phyloP scores from a whole-genome alignment of 768 basidiomycete genomes.

The Agaricus blazei region DNA sequence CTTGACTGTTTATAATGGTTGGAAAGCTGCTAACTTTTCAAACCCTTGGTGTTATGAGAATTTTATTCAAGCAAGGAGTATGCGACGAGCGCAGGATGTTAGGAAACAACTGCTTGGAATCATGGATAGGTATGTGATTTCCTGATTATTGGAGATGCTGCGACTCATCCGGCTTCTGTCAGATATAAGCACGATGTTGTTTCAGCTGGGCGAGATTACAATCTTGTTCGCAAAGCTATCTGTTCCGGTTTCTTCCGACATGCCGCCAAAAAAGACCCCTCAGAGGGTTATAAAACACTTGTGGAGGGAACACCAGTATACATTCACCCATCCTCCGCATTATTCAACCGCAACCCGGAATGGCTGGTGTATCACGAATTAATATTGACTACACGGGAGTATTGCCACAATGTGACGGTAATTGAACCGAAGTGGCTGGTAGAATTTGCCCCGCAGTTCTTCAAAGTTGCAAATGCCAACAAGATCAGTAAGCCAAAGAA shows the following conservation, averaged over 20 bases:
- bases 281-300: conserved; percentile 97
- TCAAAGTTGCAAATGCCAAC: conserved; percentile 96
- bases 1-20: conserved; percentile 95
- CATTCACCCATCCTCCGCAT: conserved; percentile 93
- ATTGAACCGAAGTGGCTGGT: conserved; percentile 98
- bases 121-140: conserved; percentile 81
- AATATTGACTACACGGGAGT: conserved; percentile 94
- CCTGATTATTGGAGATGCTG: neutral
- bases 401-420: conserved; percentile 89
- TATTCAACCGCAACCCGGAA: conserved; percentile 96
- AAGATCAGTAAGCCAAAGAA: conserved; percentile 96
- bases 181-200: conserved; percentile 97
- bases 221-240: conserved; percentile 89
- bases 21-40: conserved; percentile 94
- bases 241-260: conserved; percentile 98
- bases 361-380: conserved; percentile 96
- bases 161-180: conserved; percentile 5
- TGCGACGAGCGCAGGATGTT: conserved; percentile 96
- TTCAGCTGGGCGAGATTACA: conserved; percentile 90
- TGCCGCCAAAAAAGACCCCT: conserved; percentile 97
- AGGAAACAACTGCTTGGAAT: conserved; percentile 96
- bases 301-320: conserved; percentile 99
- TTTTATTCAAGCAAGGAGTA: conserved; percentile 96
- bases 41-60: conserved; percentile 99
- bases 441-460: conserved; percentile 97